Evolutionary conservation across 306 rosid genomes (phyloP), one percentile per base, ranked within the genome.

Genomic region (Prunus mira): DNA sequence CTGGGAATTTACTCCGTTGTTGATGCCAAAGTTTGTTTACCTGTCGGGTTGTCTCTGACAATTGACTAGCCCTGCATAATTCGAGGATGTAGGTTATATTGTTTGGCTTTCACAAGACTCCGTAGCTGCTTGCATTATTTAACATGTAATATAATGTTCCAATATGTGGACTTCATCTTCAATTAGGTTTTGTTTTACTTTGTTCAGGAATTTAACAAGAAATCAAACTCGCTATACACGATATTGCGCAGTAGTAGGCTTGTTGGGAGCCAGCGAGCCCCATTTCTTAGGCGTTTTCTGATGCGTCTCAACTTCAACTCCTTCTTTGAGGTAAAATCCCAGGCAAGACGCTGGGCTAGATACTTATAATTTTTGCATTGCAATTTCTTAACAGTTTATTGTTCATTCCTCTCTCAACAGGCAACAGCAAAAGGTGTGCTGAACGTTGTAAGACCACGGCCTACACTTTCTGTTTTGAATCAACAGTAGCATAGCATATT

Each of bases 191-290:
- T 69, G 65, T 69, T 72, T n/a, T 75, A 61, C 17, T 63, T 81
- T 30, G 79, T 54, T 72, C 81, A 92, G 98, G 97, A 90, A 84
- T 92, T 95, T 86, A 95, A 90, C 87, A 95, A 95, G 92, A 95
- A 95, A 84, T 95, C 98, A 38, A 95, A 95, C 85, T 95, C 98
- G 65, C 76, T 92, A 60, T 95, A 92, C 92, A 95, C 98, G 5
- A 95, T 95, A 84, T 80, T 95, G 85, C 92, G 96, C 62, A 95
- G 98, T 79, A 92, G 97, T 84, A 91, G 98, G 88, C 97, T 95
- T 76, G 97, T 93, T 20, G 98, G 98, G 79, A 95, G 97, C 84
- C 97, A 95, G 77, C 86, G 93, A 12, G 97, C 98, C 73, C 98
- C 98, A 28, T 95, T 90, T 83, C 82, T 95, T 67, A 83, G 98